Percentiles rank a stretch among this genome's conserved stretches.
Evolutionary conservation across 1,284 basidiomycete species (phyloP).

Genomic region (Pseudozyma hubeiensis): DNA sequence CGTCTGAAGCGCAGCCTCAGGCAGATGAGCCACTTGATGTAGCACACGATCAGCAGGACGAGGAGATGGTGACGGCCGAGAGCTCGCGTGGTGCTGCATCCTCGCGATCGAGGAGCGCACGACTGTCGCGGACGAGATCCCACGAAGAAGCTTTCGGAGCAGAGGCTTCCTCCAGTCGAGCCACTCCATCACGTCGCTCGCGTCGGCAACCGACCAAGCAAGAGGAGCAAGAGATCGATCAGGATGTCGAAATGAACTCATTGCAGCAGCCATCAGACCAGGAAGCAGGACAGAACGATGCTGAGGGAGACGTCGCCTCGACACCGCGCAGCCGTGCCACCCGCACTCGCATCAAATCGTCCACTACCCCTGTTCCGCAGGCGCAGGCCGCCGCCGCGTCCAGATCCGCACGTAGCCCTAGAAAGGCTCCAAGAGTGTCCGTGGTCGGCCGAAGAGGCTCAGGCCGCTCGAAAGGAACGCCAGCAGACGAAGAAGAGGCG

Average conservation of each 20-base stretch:
- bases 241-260: slow-evolving; percentile 23
- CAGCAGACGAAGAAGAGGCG: slow-evolving; percentile 23
- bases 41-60: slow-evolving; percentile 12
- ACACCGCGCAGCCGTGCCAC: slow-evolving; percentile 30
- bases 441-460: slow-evolving; percentile 17
- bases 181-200: slow-evolving; percentile 39
- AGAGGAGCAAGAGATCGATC: slow-evolving; percentile 10
- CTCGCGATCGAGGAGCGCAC: slow-evolving; percentile 29
- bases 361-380: slow-evolving; percentile 33
- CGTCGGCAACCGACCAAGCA: slow-evolving; percentile 35
- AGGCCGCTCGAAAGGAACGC: slow-evolving; percentile 9
- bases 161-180: slow-evolving; percentile 9
- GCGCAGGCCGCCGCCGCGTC: slow-evolving; percentile 13
- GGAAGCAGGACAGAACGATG: slow-evolving; percentile 7
- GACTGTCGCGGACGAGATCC: slow-evolving; percentile 28
- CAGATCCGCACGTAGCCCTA: slow-evolving; percentile 23
- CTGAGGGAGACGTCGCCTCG: slow-evolving; percentile 9
- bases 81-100: slow-evolving; percentile 5
- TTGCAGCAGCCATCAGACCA: slow-evolving; percentile 16
- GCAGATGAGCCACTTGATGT: neutral
- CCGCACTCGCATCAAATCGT: slow-evolving; percentile 25
- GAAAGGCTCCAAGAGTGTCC: slow-evolving; percentile 25
- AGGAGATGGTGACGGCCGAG: slow-evolving; percentile 27
- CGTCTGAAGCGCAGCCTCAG: slow-evolving; percentile 1
- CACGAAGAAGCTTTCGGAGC: slow-evolving; percentile 30